Base-by-base conservation (phyloP, 345 rosid species). In the Leavenworthia alabamica region DNA sequence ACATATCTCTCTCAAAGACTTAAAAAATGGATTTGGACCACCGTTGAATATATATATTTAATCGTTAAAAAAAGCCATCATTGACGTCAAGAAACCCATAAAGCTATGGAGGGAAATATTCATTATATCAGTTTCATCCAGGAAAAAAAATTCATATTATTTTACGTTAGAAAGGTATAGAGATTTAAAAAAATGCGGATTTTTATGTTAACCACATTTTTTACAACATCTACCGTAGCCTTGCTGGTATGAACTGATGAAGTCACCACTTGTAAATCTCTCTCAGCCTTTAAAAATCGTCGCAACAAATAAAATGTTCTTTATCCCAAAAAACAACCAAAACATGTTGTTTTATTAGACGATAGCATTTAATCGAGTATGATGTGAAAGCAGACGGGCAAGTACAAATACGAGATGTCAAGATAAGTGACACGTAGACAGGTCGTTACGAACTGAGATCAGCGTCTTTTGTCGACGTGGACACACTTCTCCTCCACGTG, bases 341-440 rank as follows among this genome's bases (percentile, higher is more conserved):
- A 45, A 5, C 1, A 12, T 17, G 53, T 59, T 12, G 52, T 31
- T 31, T 31, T 9, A 10, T 32, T 13, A 29, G 29, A 29, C n/a
- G 19, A 17, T 16, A 3, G 40, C 24, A 24, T n/a, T 3, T 6
- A 26, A 44, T 24, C 10, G 10, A 37, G 7, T 19, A 19, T 9
- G 39, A 16, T 45, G 43, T 26, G 16, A 60, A 60, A 6, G 65
- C 32, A 17, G 41, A 52, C 15, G 26, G 26, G 16, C 7, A 36
- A n/a, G n/a, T n/a, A 51, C 40, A 56, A 56, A 15, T 15, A 51
- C 43, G 60, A 67, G 45, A 43, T 67, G 59, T 20, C 7, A 32
- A 32, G 12, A 16, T 23, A 33, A 33, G 9, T 42, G 67, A 60
- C 73, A 69, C 73, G 67, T 52, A 51, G 32, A 17, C 24, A 69